A percentile compares a stretch with the other conserved stretches of the same genome.
Evolutionary conservation across 306 rosid genomes (phyloP).

Genomic region (Rubus parviflorus): DNA sequence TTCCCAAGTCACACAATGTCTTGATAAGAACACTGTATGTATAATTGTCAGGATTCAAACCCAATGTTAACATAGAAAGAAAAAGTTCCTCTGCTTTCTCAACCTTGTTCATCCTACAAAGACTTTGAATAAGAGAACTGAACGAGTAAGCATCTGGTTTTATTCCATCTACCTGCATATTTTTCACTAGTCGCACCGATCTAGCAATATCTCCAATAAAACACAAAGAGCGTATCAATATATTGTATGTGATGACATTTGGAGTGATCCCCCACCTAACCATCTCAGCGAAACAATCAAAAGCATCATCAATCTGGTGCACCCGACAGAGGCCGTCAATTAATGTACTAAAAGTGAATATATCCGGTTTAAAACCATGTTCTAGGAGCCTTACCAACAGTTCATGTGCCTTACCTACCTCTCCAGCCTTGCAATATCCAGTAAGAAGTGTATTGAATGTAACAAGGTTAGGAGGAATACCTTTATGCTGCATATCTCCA

Average conservation of each 20-base stretch:
- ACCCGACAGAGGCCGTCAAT: constrained; percentile 75
- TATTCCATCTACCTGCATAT: constrained; percentile 68
- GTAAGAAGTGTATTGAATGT: constrained; percentile 78
- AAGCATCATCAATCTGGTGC: constrained; percentile 54
- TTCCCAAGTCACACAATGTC: constrained; percentile 56
- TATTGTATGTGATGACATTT: constrained; percentile 63
- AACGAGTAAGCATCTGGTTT: constrained; percentile 66
- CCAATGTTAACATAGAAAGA: constrained; percentile 53
- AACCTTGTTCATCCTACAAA: constrained; percentile 54
- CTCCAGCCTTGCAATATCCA: constrained; percentile 65
- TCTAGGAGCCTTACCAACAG: constrained; percentile 63
- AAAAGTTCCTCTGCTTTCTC: constrained; percentile 64
- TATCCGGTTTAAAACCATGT: constrained; percentile 61
- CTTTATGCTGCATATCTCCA: constrained; percentile 49
- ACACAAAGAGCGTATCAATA: constrained; percentile 70
- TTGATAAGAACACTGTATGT: constrained; percentile 63
- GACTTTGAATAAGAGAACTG: constrained; percentile 63
- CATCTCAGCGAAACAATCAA: constrained; percentile 81
- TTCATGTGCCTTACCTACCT: constrained; percentile 51
- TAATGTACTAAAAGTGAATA: constrained; percentile 73
- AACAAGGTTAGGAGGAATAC: constrained; percentile 69
- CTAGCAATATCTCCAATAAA: constrained; percentile 54
- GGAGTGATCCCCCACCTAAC: constrained; percentile 70
- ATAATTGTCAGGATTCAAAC: constrained; percentile 61
- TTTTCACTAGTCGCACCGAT: constrained; percentile 50